Base-by-base conservation (phyloP, 768 basidiomycete genomes). In the Pholiota microspora region DNA sequence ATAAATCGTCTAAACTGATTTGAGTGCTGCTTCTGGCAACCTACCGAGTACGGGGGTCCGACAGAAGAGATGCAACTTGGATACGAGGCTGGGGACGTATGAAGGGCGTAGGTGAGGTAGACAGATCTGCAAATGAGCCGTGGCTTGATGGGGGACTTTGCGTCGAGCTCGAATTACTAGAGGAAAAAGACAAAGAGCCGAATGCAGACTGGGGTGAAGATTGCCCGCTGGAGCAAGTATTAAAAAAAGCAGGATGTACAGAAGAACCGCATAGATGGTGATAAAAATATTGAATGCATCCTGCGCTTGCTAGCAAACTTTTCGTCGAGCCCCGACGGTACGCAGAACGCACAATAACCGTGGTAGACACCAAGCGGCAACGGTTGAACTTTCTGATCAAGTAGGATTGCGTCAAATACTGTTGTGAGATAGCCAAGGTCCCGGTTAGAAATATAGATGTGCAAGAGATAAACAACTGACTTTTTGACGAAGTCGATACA, bases 41-140 rank as follows among this genome's bases (percentile, higher is more conserved):
- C 61, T 68, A 83, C 85, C 82, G 80, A 51, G 72, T 77, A 57
- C 77, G 80, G 51, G 77, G 69, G 51, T 82, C 79, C 18, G 80
- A 71, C 32, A 86, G 70, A 51, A 86, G 76, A 40, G 84, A 84
- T 15, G 84, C 77, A 35, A 81, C 77, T 62, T 80, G 81, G 45
- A 85, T 78, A 38, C 82, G 77, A 55, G 81, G 78, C 59, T 78
- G 76, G 58, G 67, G 67, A 55, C 73, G 71, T 52, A 65, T 56
- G 57, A 62, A 72, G 59, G 72, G 73, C 54, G 64, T 60, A 48
- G 73, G 62, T 32, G 69, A 59, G 31, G 61, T 65, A 40, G 79
- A 66, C 55, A 65, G 67, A 34, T 71, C 67, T 38, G 71, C 59
- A 49, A 69, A 63, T 42, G 73, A 77, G 51, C 66, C 64, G 46